Evolutionary conservation across 2,329 filamentous ascomycete genomes (phyloP).

Genomic region (Fusarium sp.): DNA sequence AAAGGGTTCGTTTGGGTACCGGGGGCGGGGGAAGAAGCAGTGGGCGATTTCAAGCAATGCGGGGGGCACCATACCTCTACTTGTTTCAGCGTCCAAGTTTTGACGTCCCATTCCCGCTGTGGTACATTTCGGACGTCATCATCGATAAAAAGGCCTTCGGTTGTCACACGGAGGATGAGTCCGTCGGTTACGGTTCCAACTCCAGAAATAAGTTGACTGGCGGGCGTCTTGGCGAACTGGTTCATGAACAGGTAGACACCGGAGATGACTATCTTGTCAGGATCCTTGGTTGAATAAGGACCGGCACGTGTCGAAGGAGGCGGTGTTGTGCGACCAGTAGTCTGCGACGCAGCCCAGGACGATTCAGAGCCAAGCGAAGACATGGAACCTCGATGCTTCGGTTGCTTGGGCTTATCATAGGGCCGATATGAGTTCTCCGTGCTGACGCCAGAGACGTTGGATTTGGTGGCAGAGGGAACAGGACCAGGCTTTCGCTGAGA

Average conservation of each 20-base stretch:
- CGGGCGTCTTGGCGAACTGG: conserved; percentile 86
- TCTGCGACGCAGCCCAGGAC: conserved; percentile 87
- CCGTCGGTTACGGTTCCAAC: conserved; percentile 89
- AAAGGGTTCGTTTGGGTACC: conserved; percentile 56
- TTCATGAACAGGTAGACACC: conserved; percentile 95
- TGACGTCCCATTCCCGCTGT: conserved; percentile 99
- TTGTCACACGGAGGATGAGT: conserved; percentile 89
- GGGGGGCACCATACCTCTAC: conserved; percentile 88
- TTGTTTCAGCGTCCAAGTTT: conserved; percentile 95
- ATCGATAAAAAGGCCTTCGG: conserved; percentile 95
- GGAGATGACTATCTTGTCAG: conserved; percentile 95
- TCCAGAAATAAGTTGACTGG: conserved; percentile 90
- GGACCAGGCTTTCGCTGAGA: conserved; percentile 55
- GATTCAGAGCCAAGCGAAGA: conserved; percentile 81
- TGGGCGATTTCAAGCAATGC: conserved; percentile 65
- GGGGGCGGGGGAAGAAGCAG: conserved; percentile 57
- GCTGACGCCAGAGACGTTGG: conserved; percentile 69
- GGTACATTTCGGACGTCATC: conserved; percentile 91
- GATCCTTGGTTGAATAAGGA: conserved; percentile 88
- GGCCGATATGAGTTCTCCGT: conserved; percentile 81
- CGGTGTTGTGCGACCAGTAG: conserved; percentile 85
- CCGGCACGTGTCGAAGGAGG: conserved; percentile 81
- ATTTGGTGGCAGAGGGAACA: conserved; percentile 63
- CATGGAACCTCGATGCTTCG: conserved; percentile 71
- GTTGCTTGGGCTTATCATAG: conserved; percentile 76